Base-by-base conservation (phyloP, 1,139 yeast species). In the Saccharomyces hybrid region DNA sequence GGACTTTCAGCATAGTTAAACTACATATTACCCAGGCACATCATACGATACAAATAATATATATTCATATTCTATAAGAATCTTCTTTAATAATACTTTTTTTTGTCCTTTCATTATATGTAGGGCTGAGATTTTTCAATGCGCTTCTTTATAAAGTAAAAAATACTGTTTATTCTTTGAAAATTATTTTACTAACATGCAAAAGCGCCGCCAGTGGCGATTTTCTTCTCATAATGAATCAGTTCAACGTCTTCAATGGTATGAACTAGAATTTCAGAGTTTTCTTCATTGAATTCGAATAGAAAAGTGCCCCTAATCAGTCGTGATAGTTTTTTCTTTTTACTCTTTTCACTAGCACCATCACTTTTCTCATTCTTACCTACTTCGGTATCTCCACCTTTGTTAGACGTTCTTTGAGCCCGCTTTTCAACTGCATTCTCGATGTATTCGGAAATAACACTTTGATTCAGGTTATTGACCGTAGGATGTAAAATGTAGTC, bases 161-260 rank as follows among this genome's bases (percentile, higher is more conserved):
- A 38, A 6, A 38, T 14, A 6, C 19, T 14, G 11, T 23, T 28
- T 28, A 26, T 3, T n/a, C 5, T 46, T 9, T 7, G 23, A 3
- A 27, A 11, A 52, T 16, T 48, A 32, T 13, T n/a, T 27, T 13
- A n/a, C 52, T 34, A 57, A 49, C 60, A 59, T 13, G 61, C 61
- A 47, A 61, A 48, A 13, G 60, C 55, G 46, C 54, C 29, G 49
- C 52, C 42, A 44, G 54, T 26, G 29, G 50, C 8, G 31, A 52
- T 42, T 42, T 56, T 61, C 34, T 68, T 70, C 38, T 70, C 69
- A 50, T 68, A 67, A 54, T 83, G 86, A 51, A 84, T 72, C 58
- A 87, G 78, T 63, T 87, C 88, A 56, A 89, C 78, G 64, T 87
- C 82, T 60, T 88, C 95, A 48, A 89, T 78, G 1, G 90, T 84